Conservation (phyloP, 2,329 filamentous ascomycete genomes). For the Aspergillus felis region DNA sequence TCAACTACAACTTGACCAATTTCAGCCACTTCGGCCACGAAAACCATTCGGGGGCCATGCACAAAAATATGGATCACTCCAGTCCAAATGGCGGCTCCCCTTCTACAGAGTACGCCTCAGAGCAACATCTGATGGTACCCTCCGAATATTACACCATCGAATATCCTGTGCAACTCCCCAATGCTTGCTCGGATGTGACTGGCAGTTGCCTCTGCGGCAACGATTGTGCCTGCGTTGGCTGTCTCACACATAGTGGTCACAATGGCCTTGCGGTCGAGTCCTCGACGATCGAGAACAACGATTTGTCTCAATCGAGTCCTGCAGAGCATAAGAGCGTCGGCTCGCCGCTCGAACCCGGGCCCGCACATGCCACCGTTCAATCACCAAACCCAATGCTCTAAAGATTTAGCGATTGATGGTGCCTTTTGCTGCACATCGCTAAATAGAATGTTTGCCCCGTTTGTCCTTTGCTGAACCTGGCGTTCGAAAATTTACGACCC, state of each 20-base stretch:
- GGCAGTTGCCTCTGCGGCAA: constrained; percentile 52
- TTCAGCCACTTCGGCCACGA: constrained; percentile 12
- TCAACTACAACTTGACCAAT: constrained; percentile 19
- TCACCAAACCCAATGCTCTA: constrained; percentile 21
- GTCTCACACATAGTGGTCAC: constrained; percentile 50
- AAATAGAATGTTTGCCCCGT: background rate
- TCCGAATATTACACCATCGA: constrained; percentile 42
- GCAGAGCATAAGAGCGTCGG: background rate
- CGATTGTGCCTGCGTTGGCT: constrained; percentile 51
- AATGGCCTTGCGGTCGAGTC: constrained; percentile 39
- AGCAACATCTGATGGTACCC: constrained; percentile 36
- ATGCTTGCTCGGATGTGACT: constrained; percentile 44
- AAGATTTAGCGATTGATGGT: constrained; percentile 1
- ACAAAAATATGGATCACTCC: background rate
- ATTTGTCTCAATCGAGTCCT: background rate
- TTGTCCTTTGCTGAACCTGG: constrained; percentile 6
- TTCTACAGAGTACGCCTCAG: constrained; percentile 18
- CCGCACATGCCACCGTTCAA: constrained; percentile 17
- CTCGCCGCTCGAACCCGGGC: constrained; percentile 15
- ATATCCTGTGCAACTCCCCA: constrained; percentile 37
- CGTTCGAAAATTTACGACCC: constrained; percentile 21
- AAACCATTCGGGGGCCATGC: constrained; percentile 13
- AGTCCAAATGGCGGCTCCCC: constrained; percentile 19
- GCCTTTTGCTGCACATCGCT: background rate
- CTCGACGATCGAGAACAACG: constrained; percentile 3